phyloP scores from a whole-genome alignment of 768 basidiomycete species.

The Boletus speciosus region DNA sequence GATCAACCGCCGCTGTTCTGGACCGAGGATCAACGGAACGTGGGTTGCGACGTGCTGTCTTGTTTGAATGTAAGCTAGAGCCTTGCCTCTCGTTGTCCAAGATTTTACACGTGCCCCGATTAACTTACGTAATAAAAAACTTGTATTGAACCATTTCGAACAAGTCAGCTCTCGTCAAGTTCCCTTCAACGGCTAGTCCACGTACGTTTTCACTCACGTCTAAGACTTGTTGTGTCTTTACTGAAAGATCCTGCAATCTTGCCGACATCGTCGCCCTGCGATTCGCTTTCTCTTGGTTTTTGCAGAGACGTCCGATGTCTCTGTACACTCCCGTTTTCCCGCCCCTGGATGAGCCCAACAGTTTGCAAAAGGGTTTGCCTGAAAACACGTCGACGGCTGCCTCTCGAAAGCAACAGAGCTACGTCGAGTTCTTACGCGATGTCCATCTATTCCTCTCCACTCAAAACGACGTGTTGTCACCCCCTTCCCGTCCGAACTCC shows the following conservation, averaged over 20 bases:
- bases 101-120: neutral
- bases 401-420: slow-evolving; percentile 13
- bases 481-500: slow-evolving; percentile 34
- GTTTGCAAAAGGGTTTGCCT: slow-evolving; percentile 5
- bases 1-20: slow-evolving; percentile 16
- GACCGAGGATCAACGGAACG: slow-evolving; percentile 13
- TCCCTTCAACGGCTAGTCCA: neutral
- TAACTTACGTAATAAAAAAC: slow-evolving; percentile 9
- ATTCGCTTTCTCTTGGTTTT: neutral
- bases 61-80: neutral
- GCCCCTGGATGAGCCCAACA: slow-evolving; percentile 10
- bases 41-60: neutral
- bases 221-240: neutral
- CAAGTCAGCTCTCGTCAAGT: neutral
- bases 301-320: slow-evolving; percentile 22
- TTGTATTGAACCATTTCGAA: neutral
- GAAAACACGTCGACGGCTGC: neutral
- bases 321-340: slow-evolving; percentile 36
- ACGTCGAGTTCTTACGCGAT: slow-evolving; percentile 29
- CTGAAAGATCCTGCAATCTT: neutral
- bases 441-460: slow-evolving; percentile 32
- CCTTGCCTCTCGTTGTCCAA: neutral
- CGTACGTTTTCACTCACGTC: slow-evolving; percentile 1
- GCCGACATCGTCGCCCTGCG: neutral
- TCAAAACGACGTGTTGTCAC: slow-evolving; percentile 31